Base-by-base conservation (phyloP, 345 rosid species). In the Arabis hirsuta region DNA sequence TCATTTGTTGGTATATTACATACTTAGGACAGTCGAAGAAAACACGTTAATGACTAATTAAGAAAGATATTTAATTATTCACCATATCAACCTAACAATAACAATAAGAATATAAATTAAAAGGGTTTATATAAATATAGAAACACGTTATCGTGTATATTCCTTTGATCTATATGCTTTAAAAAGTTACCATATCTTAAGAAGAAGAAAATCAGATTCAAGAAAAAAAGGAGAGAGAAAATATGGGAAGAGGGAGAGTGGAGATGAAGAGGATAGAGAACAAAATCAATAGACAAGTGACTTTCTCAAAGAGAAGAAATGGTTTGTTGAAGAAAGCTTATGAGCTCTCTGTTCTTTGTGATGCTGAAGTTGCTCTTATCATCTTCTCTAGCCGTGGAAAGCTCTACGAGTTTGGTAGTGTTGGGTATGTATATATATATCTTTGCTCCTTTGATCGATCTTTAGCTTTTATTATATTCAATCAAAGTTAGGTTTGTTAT, bases 201-300 rank as follows among this genome's bases (percentile, higher is more conserved):
- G 7, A 32, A 51, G 59, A 53, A 61, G 64, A 66, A 39, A 50
- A 55, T 73, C 65, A 57, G 45, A 73, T 45, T 47, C 16, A 55
- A 38, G 55, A 67, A 32, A 42, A 67, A 32, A 42, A 22, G 16
- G 67, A 47, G 72, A 50, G 50, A 77, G 41, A 52, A 27, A 36
- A 57, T 39, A 90, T 91, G 97, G 97, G 97, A 42, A 85, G 97
- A 84, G 97, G 97, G 67, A 88, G 86, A 80, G 97, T 91, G 41
- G 97, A 88, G 80, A 73, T 88, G 82, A 88, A 87, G 90, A 88
- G 87, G 81, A 90, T 90, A 75, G 97, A 90, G 81, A 90, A 90
- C 84, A 90, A 86, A 69, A 90, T 90, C 76, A 90, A 88, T 77
- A 76, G 96, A 73, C 94, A 90, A 55, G 97, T 90, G 8, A 90